Base-by-base conservation (phyloP, 2,329 filamentous ascomycete species). In the Fusarium lateritium region DNA sequence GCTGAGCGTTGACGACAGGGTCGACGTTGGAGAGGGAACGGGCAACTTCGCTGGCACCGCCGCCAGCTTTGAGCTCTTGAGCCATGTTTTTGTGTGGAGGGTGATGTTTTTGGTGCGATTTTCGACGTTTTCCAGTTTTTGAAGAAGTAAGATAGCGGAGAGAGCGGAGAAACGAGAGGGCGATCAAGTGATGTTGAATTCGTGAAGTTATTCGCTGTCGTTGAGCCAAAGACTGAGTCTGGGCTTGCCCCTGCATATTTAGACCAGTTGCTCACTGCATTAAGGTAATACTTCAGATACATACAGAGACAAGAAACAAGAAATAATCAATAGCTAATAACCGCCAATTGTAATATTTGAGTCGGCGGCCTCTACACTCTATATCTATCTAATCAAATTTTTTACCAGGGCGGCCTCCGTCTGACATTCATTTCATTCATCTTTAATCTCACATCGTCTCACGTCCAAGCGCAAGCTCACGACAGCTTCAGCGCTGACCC, bases 1-100 rank as follows among this genome's bases (percentile, higher is more conserved):
- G 78, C 56, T 85, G 81, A 9, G 75, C 68, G 38, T 83, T 69
- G 31, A 84, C 70, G 8, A 79, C 72, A 6, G 79, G 70, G 67
- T 82, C 80, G 43, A 88, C 62, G 22, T 79, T 76, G 39, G 79
- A 73, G 70, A 87, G 76, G 42, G 74, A 76, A 57, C 79, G 81
- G 22, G 79, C 73, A 49, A 80, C 77, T 42, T 80, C 80, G 68
- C 80, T 82, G 31, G 81, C 80, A 42, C 84, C 84, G 65, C 84
- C 85, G 58, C 84, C 85, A 13, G 84, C 84, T 64, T 84, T 79
- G 51, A 68, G 55, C 42, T 59, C 49, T 21, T 65, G 52, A 46
- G 72, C 22, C 71, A 73, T 73, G 28, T 5, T 57, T 40, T 17
- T 45, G 34, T 31, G 10, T 31, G 10, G 13, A 33, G 22, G 39